Percentiles rank a stretch among this genome's conserved stretches.
Conservation (phyloP, 306 rosid species). For the Prunus mume region DNA sequence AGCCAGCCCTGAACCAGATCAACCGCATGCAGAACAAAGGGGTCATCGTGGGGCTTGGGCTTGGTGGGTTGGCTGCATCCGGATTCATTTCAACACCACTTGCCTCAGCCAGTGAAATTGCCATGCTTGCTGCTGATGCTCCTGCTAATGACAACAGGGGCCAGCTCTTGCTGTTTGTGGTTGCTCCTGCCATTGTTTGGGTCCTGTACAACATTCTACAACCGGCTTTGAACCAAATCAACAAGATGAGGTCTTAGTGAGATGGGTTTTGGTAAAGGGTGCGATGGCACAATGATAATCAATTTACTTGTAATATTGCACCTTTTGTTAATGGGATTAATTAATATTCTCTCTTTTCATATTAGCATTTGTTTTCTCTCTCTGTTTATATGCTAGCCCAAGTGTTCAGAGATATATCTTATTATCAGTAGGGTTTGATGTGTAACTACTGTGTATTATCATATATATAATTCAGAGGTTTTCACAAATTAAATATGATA, state of each 20-base stretch:
- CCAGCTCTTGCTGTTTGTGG: conserved; percentile 67
- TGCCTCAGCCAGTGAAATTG: conserved; percentile 60
- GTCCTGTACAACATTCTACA: conserved; percentile 82
- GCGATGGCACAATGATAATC: not conserved
- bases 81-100: conserved; percentile 45
- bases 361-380: not conserved
- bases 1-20: conserved; percentile 83
- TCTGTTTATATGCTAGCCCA: no score
- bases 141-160: conserved; percentile 57
- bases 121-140: conserved; percentile 54
- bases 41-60: conserved; percentile 56
- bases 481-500: no score
- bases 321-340: not conserved
- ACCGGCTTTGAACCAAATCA: conserved; percentile 91
- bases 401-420: not conserved
- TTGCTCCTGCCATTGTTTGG: conserved; percentile 81
- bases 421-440: not conserved
- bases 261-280: not conserved
- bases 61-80: conserved; percentile 56
- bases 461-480: no score
- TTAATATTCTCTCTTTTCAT: not conserved
- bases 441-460: not conserved
- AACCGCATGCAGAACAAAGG: conserved; percentile 71
- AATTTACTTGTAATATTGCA: not conserved
- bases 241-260: conserved; percentile 67